These are phyloP conservation scores for Diospyros lotus DNA, from an alignment of 148 eudicot genomes.

Conservation along the genomic window DNA sequence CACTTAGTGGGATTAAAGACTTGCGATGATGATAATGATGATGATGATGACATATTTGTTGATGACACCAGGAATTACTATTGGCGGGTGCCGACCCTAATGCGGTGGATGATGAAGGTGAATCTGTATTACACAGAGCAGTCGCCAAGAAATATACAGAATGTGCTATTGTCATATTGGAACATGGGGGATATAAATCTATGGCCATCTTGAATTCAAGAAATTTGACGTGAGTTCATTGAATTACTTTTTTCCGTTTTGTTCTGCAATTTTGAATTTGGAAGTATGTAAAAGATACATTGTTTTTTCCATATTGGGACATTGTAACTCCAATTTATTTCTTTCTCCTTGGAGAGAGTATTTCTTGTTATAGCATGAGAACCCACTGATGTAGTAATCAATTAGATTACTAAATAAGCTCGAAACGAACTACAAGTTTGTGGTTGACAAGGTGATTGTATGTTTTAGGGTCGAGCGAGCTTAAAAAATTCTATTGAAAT, in stretches of 20 bases:
- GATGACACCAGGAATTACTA: constrained; percentile 68
- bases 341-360: not conserved
- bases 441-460: not conserved
- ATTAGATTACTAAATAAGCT: not conserved
- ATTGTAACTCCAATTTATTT: no score
- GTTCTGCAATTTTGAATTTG: no score
- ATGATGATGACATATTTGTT: constrained; percentile 9
- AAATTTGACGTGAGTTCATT: constrained; percentile 71
- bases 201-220: constrained; percentile 76
- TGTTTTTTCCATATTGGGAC: no score
- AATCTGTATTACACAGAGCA: constrained; percentile 94
- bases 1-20: no score
- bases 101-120: constrained; percentile 97
- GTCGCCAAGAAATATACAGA: constrained; percentile 85
- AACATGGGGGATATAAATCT: constrained; percentile 90
- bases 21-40: no score
- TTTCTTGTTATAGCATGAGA: not conserved
- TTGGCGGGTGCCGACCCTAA: constrained; percentile 98
- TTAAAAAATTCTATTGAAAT: not conserved
- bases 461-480: not conserved
- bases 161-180: constrained; percentile 87
- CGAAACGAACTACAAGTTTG: not conserved
- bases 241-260: not conserved
- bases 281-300: no score
- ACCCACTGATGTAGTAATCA: not conserved